These are phyloP conservation scores for Ceratocystis diversiconidia DNA, from an alignment of 2,329 filamentous ascomycete genomes.

Conservation along the genomic window DNA sequence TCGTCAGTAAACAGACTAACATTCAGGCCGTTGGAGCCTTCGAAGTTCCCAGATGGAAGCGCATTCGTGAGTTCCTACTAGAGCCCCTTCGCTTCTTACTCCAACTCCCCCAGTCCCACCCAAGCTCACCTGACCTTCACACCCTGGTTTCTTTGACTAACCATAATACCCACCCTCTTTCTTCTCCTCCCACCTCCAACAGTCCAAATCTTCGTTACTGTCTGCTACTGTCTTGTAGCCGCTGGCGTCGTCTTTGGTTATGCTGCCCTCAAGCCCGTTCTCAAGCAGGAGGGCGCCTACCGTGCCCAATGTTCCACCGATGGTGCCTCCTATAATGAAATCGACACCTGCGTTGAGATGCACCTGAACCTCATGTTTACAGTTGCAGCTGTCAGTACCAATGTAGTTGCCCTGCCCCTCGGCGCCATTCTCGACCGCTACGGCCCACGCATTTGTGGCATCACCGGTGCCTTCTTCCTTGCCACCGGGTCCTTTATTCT, in stretches of 20 bases:
- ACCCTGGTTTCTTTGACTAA: not conserved
- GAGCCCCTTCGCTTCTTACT: not conserved
- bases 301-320: conserved; percentile 40
- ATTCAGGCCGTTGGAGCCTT: conserved; percentile 38
- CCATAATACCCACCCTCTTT: not conserved
- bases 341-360: conserved; percentile 39
- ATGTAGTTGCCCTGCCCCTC: conserved; percentile 71
- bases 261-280: conserved; percentile 67
- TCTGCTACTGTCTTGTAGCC: conserved; percentile 28
- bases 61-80: conserved; percentile 31
- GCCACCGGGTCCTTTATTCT: conserved; percentile 57
- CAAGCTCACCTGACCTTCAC: no score
- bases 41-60: conserved; percentile 40
- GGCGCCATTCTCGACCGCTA: conserved; percentile 73
- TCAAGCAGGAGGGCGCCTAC: conserved; percentile 61
- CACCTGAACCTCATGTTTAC: conserved; percentile 86
- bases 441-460: conserved; percentile 62
- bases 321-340: conserved; percentile 19
- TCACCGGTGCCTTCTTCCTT: conserved; percentile 56
- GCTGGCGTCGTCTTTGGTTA: conserved; percentile 72
- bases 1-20: conserved; percentile 27
- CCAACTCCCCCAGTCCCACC: not conserved
- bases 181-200: not conserved
- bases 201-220: conserved; percentile 29
- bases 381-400: conserved; percentile 72